A percentile compares a stretch with the other conserved stretches of the same genome.
These are phyloP conservation scores for Cyclospora cayetanensis DNA, from an alignment of 169 alveolate genomes.

Conservation along the genomic window DNA sequence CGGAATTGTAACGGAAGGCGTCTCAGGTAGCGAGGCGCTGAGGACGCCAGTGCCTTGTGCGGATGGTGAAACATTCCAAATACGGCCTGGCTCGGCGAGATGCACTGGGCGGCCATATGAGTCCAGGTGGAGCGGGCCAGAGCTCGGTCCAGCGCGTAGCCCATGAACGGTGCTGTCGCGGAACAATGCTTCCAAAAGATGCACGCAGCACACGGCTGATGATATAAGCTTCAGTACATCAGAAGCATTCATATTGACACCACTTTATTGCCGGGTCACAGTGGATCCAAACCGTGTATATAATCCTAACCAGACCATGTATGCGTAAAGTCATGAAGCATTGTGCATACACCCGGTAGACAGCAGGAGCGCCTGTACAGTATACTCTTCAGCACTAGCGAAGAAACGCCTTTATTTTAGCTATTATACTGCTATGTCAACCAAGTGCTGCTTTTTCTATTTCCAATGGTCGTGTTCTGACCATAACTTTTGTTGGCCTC, in stretches of 20 bases:
- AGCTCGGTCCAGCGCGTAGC: background rate
- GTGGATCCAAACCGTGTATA: background rate
- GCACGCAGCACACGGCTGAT: background rate
- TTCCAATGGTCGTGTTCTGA: too few relatives aligned
- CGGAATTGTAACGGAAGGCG: background rate
- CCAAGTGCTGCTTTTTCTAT: too few relatives aligned
- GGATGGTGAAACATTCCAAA: background rate
- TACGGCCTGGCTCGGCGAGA: background rate
- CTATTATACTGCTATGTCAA: too few relatives aligned
- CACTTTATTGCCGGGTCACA: background rate
- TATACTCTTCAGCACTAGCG: too few relatives aligned
- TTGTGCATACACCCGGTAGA: background rate
- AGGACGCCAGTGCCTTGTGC: background rate
- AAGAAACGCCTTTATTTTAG: too few relatives aligned
- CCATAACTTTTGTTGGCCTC: too few relatives aligned
- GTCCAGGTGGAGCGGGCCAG: background rate
- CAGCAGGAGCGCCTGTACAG: too few relatives aligned
- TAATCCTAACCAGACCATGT: background rate
- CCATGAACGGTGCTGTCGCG: background rate
- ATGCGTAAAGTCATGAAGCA: background rate
- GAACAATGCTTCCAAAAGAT: background rate
- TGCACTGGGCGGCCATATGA: background rate
- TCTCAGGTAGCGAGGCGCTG: background rate
- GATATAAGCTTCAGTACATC: background rate
- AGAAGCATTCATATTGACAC: background rate